These are phyloP conservation scores for Trypanosoma mega DNA, from an alignment of 208 protist genomes.

Conservation along the genomic window DNA sequence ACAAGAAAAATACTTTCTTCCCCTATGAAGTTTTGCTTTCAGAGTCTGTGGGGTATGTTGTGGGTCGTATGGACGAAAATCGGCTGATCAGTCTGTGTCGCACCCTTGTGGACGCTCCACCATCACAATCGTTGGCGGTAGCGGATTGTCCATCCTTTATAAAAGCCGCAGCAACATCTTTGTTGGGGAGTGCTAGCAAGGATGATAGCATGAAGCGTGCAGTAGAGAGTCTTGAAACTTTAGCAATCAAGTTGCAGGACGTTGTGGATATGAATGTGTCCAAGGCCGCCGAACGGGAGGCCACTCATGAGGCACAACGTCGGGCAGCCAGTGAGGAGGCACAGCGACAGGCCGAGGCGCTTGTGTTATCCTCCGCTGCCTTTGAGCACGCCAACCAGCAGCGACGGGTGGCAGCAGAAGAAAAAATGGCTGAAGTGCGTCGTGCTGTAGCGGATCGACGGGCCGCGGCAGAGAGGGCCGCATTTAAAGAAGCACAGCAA, in stretches of 20 bases:
- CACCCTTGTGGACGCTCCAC: conserved; percentile 3
- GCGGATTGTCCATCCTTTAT: no score
- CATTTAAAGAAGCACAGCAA: conserved; percentile 21
- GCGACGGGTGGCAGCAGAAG: conserved; percentile 30
- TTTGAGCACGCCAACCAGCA: conserved; percentile 19
- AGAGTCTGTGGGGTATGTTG: conserved; percentile 12
- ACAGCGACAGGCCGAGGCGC: no score
- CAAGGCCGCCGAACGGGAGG: neutral
- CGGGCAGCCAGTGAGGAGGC: conserved; percentile 15
- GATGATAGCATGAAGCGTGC: no score
- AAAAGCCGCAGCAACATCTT: no score
- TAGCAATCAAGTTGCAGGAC: conserved; percentile 12
- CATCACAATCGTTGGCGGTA: no score
- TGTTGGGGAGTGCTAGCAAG: no score
- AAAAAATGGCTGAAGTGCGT: conserved; percentile 20
- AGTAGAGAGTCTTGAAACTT: no score
- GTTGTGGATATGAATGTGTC: conserved; percentile 17
- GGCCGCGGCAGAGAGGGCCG: no score
- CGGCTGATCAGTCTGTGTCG: conserved; percentile 4
- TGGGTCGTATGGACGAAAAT: conserved; percentile 7
- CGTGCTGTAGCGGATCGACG: no score
- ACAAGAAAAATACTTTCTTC: conserved; percentile 21
- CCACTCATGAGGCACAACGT: conserved; percentile 16
- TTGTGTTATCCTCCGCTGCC: no score
- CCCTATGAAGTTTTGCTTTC: neutral